These are phyloP conservation scores for Xylariaceae sp. DNA, from an alignment of 2,329 filamentous ascomycete species.

Conservation along the genomic window DNA sequence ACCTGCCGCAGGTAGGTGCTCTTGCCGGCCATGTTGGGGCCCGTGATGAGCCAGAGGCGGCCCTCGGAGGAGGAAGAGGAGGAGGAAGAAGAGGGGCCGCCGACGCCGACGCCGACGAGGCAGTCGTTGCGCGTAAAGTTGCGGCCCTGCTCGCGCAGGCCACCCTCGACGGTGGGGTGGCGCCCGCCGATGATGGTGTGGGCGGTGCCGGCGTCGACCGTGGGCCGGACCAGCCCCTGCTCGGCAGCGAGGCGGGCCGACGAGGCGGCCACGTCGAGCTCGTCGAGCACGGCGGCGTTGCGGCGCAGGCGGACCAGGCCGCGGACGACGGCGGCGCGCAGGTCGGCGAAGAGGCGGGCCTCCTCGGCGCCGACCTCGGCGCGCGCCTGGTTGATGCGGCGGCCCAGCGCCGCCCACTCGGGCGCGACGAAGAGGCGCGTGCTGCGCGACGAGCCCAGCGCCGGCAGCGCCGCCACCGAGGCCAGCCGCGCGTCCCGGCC, in stretches of 20 bases:
- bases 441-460: conserved; percentile 69
- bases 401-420: conserved; percentile 77
- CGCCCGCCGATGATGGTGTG: conserved; percentile 80
- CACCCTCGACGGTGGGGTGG: conserved; percentile 86
- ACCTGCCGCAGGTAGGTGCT: conserved; percentile 94
- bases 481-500: conserved; percentile 57
- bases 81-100: conserved; percentile 34
- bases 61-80: conserved; percentile 39
- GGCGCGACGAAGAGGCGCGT: conserved; percentile 79
- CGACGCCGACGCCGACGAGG: conserved; percentile 70
- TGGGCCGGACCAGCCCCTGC: conserved; percentile 64
- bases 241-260: conserved; percentile 75
- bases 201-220: conserved; percentile 47
- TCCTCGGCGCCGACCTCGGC: conserved; percentile 78
- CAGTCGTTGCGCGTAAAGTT: conserved; percentile 84
- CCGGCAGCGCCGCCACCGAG: conserved; percentile 18
- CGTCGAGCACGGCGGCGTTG: conserved; percentile 86
- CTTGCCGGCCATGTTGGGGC: conserved; percentile 99
- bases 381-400: conserved; percentile 68
- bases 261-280: conserved; percentile 82
- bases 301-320: conserved; percentile 81
- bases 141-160: conserved; percentile 70
- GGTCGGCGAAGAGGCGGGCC: conserved; percentile 64
- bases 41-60: conserved; percentile 59
- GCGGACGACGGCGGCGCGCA: conserved; percentile 69